Base-by-base conservation (phyloP, 2,329 filamentous ascomycete species). In the Huntiella omanensis region DNA sequence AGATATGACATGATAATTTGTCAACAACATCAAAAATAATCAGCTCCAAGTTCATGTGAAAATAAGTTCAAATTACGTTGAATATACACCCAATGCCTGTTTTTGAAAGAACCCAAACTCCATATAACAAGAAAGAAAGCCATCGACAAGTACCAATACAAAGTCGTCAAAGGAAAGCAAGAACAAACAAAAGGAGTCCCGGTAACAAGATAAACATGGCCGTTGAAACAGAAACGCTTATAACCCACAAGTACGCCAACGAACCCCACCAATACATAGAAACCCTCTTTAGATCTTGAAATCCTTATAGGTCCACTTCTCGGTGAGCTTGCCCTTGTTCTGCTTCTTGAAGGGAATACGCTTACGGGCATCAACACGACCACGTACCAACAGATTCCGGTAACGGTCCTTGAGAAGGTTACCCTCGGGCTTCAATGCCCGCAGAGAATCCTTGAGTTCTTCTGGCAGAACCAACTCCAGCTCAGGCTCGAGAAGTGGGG, bases 291-390 rank as follows among this genome's bases (percentile, higher is more conserved):
- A 43, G 51, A 64, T 52, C 42, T 55, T 54, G 53, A 94, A 98
- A 60, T 98, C 91, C 70, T 98, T 98, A 68, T 94, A 83, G 39
- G 80, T 77, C 91, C 91, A 98, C 65, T 96, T 98, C 73, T 96
- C 91, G 5, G 85, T 94, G 44, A 77, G 63, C 61, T 83, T 84
- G 54, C 68, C 77, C 70, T 78, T 87, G 52, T 75, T 74, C 68
- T 91, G 83, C 71, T 83, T 93, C 56, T 72, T 73, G 64, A 91
- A 88, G 5, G 79, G 73, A 49, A 88, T 74, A 45, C 79, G 78
- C 59, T 80, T 80, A 55, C 91, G 73, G 43, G 75, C 73, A 68
- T 98, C 91, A 51, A 98, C 64, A 64, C 91, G 93, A 50, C 91
- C 91, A 52, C 86, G 76, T 33, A 96, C 72, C 52, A 96, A 67